Evolutionary conservation across 441 rosid species (phyloP), one percentile per base, ranked within the genome.

Genomic region (Syzygium syzygioides): DNA sequence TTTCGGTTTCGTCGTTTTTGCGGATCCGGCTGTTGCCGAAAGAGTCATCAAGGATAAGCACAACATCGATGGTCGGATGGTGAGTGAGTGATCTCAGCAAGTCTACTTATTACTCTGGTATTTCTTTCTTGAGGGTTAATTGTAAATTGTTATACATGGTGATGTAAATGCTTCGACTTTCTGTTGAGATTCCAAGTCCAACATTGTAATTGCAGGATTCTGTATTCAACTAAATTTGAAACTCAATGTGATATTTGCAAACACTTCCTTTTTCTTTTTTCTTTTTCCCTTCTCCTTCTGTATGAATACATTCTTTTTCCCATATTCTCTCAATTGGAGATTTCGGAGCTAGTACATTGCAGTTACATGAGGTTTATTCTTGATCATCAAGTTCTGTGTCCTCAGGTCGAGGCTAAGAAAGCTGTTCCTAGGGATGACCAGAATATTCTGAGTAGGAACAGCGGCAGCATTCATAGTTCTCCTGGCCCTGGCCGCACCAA

Each of bases 371-470:
- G 83, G 45, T 86, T 26, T 89, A 56, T 88, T 91, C 88, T 90
- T 85, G 59, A 85, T 87, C 86, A 34, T 76, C 20, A 88, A 90
- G 85, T 89, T 92, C 66, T 86, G 84, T 62, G 57, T 48, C 85
- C 85, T 86, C 92, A 97, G 99, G 99, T 97, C 52, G 99, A 97
- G 94, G 99, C 99, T 55, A 97, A 97, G 90, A 96, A 93, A 80
- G 99, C 99, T 87, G 99, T 96, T 92, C 99, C 99, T 1, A 95
- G 98, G 93, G 99, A 97, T 92, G 99, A 97, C 87, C 99, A 96
- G 87, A 96, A 92, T 90, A 93, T 94, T 90, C 89, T 93, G 57
- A 93, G 88, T 89, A 95, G 97, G 91, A 94, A 89, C 93, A 94
- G 92, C 90, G 88, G 96, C 88, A 95, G 95, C 93, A 92, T 94